Conservation (phyloP, 768 basidiomycete species). For the Udeniomyces megalosporus region DNA sequence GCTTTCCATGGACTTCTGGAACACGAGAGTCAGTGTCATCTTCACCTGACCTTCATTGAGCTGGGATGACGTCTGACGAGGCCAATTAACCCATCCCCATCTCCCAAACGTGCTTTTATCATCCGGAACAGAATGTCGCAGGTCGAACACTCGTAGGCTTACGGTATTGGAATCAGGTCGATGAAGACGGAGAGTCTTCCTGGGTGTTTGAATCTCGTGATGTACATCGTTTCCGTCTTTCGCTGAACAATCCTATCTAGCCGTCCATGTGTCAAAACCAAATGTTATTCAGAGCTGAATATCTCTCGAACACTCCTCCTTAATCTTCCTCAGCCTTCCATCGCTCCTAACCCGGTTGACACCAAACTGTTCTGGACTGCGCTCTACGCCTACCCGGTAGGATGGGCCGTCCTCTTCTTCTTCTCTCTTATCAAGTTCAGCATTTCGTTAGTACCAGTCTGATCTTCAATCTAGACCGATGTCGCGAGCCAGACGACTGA, state of each 20-base stretch:
- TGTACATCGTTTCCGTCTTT: slow-evolving; percentile 46
- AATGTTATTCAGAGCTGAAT: background rate
- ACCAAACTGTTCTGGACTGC: slow-evolving; percentile 44
- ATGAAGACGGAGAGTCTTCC: slow-evolving; percentile 85
- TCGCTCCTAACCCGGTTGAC: slow-evolving; percentile 16
- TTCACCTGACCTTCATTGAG: background rate
- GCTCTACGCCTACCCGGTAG: slow-evolving; percentile 69
- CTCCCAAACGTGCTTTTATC: too few species aligned
- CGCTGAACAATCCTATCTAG: background rate
- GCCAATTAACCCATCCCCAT: too few species aligned
- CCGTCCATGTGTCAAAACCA: too few species aligned
- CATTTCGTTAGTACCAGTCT: slow-evolving; percentile 69
- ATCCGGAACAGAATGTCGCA: slow-evolving; percentile 61
- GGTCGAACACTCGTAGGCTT: slow-evolving; percentile 86
- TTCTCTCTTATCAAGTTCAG: slow-evolving; percentile 79
- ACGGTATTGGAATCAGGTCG: slow-evolving; percentile 97
- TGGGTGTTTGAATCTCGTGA: slow-evolving; percentile 99
- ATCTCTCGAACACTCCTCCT: background rate
- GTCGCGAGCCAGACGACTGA: background rate
- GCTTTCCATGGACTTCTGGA: slow-evolving; percentile 97
- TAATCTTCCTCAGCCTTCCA: slow-evolving; percentile 2
- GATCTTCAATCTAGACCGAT: too few species aligned
- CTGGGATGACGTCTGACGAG: background rate
- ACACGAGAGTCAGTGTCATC: slow-evolving; percentile 52
- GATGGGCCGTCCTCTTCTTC: slow-evolving; percentile 75